phyloP scores from a whole-genome alignment of 2,329 filamentous ascomycete species.

The Penicillium expansum region DNA sequence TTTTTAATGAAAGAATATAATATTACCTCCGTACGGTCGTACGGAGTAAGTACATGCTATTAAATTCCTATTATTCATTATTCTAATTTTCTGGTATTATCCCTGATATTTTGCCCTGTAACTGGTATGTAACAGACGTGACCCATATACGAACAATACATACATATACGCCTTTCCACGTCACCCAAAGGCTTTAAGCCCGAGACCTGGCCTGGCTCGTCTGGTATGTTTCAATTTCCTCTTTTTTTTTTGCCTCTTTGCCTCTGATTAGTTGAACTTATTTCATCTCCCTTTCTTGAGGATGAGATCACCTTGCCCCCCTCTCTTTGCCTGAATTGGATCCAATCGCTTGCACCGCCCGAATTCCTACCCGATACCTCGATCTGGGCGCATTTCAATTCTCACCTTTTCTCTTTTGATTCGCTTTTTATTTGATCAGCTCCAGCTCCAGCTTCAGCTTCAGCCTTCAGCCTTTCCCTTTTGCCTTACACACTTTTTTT shows the following conservation, averaged over 20 bases:
- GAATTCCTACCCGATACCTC: conserved; percentile 19
- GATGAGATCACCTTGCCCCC: conserved; percentile 23
- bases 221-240: conserved; percentile 14
- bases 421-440: neutral
- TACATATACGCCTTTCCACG: conserved; percentile 8
- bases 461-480: conserved; percentile 8
- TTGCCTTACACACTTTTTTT: neutral
- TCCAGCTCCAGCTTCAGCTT: neutral
- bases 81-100: too few species aligned
- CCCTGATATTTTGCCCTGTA: neutral
- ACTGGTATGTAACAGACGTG: conserved; percentile 3
- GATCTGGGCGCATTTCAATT: conserved; percentile 11
- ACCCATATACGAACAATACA: conserved; percentile 4
- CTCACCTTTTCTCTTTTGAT: neutral
- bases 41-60: too few species aligned
- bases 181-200: conserved; percentile 7
- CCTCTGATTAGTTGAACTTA: conserved; percentile 10
- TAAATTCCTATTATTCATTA: too few species aligned
- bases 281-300: neutral
- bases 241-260: conserved; percentile 15
- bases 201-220: neutral
- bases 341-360: conserved; percentile 25
- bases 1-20: too few species aligned
- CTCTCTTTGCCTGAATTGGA: conserved; percentile 16
- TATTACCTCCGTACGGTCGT: too few species aligned